Evolutionary conservation across 2,329 filamentous ascomycete species (phyloP), one percentile per base, ranked within the genome.

Genomic region (Paraconiothyrium sp.): DNA sequence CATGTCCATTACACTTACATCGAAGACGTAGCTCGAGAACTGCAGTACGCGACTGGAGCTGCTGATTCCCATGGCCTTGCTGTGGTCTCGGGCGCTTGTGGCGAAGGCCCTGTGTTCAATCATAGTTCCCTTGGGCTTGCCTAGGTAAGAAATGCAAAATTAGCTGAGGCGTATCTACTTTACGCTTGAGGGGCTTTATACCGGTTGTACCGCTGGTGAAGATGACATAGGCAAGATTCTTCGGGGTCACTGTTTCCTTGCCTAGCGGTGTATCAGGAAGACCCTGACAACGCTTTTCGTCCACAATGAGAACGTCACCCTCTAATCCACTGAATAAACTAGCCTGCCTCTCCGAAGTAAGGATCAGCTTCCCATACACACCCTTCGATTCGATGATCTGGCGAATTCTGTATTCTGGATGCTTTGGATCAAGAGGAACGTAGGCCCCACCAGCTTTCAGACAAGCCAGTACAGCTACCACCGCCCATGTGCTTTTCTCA

Each of bases 21-120:
- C 86, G 46, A 86, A 84, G 2, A 83, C 84, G 68, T 84, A 86
- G 10, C 85, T 85, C 3, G 86, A 86, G 58, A 88, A 83, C 60
- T 88, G 85, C 2, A 78, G 63, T 2, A 57, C 44, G 14, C 61
- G 55, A 22, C 82, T 83, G 58, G 84, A 83, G 1, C 82, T 67
- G 2, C 66, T 62, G 39, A 74, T 76, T 4, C 88, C 84, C 6
- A 89, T 43, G 6, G 35, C 56, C 14, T 60, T 58, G 37, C 39
- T 48, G 11, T 44, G 43, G 34, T 57, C 52, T 34, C 59, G 41
- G 13, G 86, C 85, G n/a, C 22, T 44, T 6, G 35, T 57, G 11
- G 39, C 35, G 22, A 54, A 49, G 8, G 51, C 30, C 14, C 24
- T 13, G 14, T 66, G 64, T n/a, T 61, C 57, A 16, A 89, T 85